These are phyloP conservation scores for Juncus effusus DNA, from an alignment of 176 grass and related monocot genomes.

Conservation along the genomic window DNA sequence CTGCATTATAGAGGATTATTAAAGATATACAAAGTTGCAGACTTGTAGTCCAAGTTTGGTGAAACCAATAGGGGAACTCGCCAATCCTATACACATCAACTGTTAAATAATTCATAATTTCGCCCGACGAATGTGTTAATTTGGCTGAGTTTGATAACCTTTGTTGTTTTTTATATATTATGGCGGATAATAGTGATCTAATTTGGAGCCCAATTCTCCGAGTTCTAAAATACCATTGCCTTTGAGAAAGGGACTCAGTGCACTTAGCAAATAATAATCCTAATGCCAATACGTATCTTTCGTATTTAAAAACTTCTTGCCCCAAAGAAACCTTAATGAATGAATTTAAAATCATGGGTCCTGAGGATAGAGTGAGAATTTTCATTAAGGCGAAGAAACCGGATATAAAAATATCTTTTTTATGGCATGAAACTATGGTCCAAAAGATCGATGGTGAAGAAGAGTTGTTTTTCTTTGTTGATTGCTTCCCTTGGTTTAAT, in stretches of 20 bases:
- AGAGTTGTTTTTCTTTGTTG: slow-evolving; percentile 16
- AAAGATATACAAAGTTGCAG: slow-evolving; percentile 76
- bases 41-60: slow-evolving; percentile 84
- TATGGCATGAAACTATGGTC: slow-evolving; percentile 73
- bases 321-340: slow-evolving; percentile 77
- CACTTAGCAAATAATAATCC: slow-evolving; percentile 70
- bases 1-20: slow-evolving; percentile 66
- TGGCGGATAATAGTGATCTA: slow-evolving; percentile 65
- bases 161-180: slow-evolving; percentile 80
- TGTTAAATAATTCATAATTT: slow-evolving; percentile 90
- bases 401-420: slow-evolving; percentile 55
- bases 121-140: slow-evolving; percentile 68
- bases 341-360: slow-evolving; percentile 69
- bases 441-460: slow-evolving; percentile 45
- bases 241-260: slow-evolving; percentile 71
- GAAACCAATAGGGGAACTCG: slow-evolving; percentile 90
- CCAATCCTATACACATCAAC: slow-evolving; percentile 88
- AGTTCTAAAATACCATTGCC: slow-evolving; percentile 87
- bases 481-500: slow-evolving; percentile 37
- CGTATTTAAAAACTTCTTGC: slow-evolving; percentile 52
- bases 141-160: slow-evolving; percentile 66
- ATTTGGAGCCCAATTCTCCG: slow-evolving; percentile 72
- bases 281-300: slow-evolving; percentile 54
- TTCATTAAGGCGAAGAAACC: slow-evolving; percentile 85
- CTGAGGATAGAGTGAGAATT: slow-evolving; percentile 55